Evolutionary conservation across 495 filamentous ascomycete species (phyloP).

Genomic region (Hypoxylon fragiforme): DNA sequence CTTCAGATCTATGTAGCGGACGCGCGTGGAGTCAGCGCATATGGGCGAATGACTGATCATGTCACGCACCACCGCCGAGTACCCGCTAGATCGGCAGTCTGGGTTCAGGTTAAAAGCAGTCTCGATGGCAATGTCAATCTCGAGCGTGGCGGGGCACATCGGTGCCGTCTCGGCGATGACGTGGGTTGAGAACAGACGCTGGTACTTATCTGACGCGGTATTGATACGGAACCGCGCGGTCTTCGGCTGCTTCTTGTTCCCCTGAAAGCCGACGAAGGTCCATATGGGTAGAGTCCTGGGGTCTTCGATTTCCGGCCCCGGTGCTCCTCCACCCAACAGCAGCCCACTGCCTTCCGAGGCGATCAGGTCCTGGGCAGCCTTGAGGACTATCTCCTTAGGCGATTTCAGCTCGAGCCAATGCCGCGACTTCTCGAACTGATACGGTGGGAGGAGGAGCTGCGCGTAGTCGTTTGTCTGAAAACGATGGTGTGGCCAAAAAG

Average conservation of each 20-base stretch:
- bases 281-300: no score
- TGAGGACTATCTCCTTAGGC: slow-evolving; percentile 11
- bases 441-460: slow-evolving; percentile 45
- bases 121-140: slow-evolving; percentile 54
- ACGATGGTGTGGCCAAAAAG: slow-evolving; percentile 54
- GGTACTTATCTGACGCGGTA: slow-evolving; percentile 45
- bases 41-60: slow-evolving; percentile 48
- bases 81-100: no score
- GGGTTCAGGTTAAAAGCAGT: no score
- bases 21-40: slow-evolving; percentile 43
- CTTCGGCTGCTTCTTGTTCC: slow-evolving; percentile 35
- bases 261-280: slow-evolving; percentile 51
- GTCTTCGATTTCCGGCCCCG: no score
- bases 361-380: slow-evolving; percentile 1
- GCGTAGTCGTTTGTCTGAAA: slow-evolving; percentile 42
- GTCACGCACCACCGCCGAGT: slow-evolving; percentile 41
- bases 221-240: slow-evolving; percentile 53
- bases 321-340: no score
- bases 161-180: slow-evolving; percentile 51
- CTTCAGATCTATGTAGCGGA: slow-evolving; percentile 45
- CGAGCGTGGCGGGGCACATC: slow-evolving; percentile 52
- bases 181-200: slow-evolving; percentile 46
- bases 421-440: slow-evolving; percentile 45
- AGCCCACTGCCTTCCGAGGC: slow-evolving; percentile 27
- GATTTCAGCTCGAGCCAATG: slow-evolving; percentile 42